A percentile compares a stretch with the other conserved stretches of the same genome.
Conservation (phyloP, 768 basidiomycete species). For the Tephrocybe rancida region DNA sequence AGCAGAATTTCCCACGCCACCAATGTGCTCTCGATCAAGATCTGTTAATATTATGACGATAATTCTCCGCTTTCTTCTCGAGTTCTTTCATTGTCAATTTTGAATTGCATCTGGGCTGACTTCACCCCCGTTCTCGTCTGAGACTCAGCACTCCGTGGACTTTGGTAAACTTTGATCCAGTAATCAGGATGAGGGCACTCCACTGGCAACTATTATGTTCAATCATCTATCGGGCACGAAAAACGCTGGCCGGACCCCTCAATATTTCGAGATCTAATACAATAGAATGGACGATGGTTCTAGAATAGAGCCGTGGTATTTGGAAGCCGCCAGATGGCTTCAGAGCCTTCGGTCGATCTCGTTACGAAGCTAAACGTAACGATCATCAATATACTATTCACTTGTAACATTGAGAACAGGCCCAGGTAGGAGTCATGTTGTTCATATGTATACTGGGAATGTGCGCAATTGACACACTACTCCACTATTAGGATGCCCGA, state of each 20-base stretch:
- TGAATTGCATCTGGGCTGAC: neutral
- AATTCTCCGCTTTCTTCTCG: neutral
- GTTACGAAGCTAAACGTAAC: neutral
- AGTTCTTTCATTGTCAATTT: neutral
- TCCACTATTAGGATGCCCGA: no score
- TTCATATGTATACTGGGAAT: neutral
- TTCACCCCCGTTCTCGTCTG: conserved; percentile 5
- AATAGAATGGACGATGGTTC: no score
- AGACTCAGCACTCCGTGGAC: neutral
- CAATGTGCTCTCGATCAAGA: neutral
- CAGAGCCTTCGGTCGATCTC: neutral
- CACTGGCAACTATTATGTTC: neutral
- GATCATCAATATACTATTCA: no score
- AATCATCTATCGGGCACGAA: neutral
- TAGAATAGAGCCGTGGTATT: neutral
- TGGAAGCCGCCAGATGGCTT: neutral
- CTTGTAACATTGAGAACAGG: no score
- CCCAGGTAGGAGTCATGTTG: neutral
- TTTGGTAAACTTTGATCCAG: neutral
- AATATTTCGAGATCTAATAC: neutral
- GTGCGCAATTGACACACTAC: no score
- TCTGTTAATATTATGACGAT: neutral
- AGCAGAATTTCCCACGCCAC: conserved; percentile 3
- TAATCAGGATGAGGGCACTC: neutral
- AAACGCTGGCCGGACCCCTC: neutral